phyloP scores from a whole-genome alignment of 2,329 filamentous ascomycete genomes.

The Ciborinia camelliae region DNA sequence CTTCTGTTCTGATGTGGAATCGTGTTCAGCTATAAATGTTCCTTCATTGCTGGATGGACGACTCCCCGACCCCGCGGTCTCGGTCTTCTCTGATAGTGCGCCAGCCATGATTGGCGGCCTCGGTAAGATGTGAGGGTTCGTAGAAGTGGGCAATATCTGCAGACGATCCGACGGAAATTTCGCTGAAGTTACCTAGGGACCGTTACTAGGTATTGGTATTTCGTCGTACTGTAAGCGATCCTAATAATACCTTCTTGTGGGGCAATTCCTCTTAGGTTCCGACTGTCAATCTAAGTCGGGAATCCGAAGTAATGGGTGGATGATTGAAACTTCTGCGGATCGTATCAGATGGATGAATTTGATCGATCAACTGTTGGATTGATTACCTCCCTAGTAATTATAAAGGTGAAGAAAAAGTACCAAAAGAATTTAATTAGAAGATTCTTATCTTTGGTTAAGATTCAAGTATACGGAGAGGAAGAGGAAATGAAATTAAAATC shows the following conservation, averaged over 20 bases:
- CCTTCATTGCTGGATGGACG: slow-evolving; percentile 26
- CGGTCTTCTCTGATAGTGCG: slow-evolving; percentile 31
- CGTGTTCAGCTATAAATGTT: slow-evolving; percentile 27
- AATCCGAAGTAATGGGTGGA: not conserved
- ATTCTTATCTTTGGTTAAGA: too few species aligned
- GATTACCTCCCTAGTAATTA: too few species aligned
- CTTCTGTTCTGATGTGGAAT: slow-evolving; percentile 25
- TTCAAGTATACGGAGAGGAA: not conserved
- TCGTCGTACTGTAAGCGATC: not conserved
- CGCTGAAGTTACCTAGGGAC: too few species aligned
- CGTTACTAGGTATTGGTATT: not conserved
- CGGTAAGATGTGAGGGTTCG: not conserved
- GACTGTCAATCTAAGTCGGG: too few species aligned
- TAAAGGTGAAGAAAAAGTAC: not conserved
- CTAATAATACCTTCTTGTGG: not conserved
- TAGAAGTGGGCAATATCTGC: not conserved
- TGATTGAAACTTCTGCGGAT: not conserved
- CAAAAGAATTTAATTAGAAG: not conserved
- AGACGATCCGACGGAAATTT: not conserved
- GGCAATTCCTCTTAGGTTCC: not conserved
- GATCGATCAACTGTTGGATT: too few species aligned
- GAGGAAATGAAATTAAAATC: not conserved
- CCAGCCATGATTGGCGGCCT: slow-evolving; percentile 34
- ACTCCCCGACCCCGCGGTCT: slow-evolving; percentile 24
- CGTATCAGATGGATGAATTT: not conserved